phyloP scores from a whole-genome alignment of 2,329 filamentous ascomycete species.

The Claviceps sp. region DNA sequence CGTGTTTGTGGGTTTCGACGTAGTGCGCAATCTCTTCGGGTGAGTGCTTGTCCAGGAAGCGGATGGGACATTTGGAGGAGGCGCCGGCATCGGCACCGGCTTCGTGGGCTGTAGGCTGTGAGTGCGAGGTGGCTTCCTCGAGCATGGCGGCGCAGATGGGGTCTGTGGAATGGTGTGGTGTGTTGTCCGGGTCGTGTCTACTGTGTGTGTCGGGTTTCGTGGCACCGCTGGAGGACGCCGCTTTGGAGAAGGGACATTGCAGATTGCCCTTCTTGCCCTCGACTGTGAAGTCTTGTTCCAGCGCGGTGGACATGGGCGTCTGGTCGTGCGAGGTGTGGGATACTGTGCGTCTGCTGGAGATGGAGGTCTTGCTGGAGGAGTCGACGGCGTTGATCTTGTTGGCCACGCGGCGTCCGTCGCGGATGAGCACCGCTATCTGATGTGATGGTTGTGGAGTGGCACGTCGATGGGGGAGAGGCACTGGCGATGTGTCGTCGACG shows the following conservation, averaged over 20 bases:
- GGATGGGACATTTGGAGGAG: conserved; percentile 70
- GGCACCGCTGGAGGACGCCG: conserved; percentile 21
- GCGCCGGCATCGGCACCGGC: background rate
- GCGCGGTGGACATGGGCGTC: conserved; percentile 48
- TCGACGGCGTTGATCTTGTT: conserved; percentile 35
- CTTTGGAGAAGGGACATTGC: conserved; percentile 63
- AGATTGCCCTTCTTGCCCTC: conserved; percentile 67
- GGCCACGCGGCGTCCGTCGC: conserved; percentile 48
- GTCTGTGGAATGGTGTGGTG: conserved; percentile 38
- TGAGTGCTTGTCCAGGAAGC: conserved; percentile 82
- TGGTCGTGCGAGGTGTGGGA: conserved; percentile 30
- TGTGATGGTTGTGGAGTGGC: conserved; percentile 28
- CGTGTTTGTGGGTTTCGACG: conserved; percentile 90
- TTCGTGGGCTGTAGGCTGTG: too few species aligned
- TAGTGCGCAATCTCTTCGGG: conserved; percentile 89
- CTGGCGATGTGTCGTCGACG: conserved; percentile 33
- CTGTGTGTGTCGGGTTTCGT: conserved; percentile 8
- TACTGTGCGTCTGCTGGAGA: conserved; percentile 33
- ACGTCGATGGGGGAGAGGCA: conserved; percentile 42
- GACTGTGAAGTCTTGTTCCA: conserved; percentile 87
- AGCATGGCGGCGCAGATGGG: conserved; percentile 53
- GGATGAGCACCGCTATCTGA: conserved; percentile 48
- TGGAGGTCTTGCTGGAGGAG: conserved; percentile 37
- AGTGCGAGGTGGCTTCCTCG: conserved; percentile 41
- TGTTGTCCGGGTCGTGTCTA: conserved; percentile 20